Conservation (phyloP, 441 rosid genomes). For the Euphorbia corollata region DNA sequence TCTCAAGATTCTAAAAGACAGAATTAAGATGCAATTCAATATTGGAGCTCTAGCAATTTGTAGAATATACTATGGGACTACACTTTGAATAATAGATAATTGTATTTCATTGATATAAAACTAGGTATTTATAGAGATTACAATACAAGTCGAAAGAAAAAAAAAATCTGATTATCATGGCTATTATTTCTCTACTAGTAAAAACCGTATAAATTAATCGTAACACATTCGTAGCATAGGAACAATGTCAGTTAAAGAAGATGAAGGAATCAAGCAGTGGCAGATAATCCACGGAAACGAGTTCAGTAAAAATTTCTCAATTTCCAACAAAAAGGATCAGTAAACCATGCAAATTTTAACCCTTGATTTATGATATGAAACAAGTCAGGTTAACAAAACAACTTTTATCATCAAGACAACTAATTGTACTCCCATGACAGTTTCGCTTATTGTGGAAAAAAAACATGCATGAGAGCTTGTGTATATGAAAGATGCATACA, state of each 20-base stretch:
- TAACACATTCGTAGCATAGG: too few relatives aligned
- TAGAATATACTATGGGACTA: too few relatives aligned
- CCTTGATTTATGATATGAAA: background rate
- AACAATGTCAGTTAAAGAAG: too few relatives aligned
- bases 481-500: background rate
- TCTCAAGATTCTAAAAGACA: too few relatives aligned
- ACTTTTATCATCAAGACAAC: background rate
- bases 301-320: background rate
- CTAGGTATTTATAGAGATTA: too few relatives aligned
- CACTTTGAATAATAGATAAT: too few relatives aligned
- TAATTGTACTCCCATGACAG: background rate
- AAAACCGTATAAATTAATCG: too few relatives aligned
- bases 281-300: background rate
- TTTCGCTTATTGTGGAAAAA: background rate
- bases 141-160: too few relatives aligned
- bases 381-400: background rate
- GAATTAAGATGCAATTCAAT: too few relatives aligned
- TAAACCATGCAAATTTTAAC: background rate
- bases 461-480: background rate
- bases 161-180: too few relatives aligned
- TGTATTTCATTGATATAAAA: too few relatives aligned
- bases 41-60: background rate
- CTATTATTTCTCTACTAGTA: too few relatives aligned
- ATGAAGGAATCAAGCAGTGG: background rate
- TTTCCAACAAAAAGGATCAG: background rate